Conservation (phyloP, 768 basidiomycete genomes). For the Zangia roseola region DNA sequence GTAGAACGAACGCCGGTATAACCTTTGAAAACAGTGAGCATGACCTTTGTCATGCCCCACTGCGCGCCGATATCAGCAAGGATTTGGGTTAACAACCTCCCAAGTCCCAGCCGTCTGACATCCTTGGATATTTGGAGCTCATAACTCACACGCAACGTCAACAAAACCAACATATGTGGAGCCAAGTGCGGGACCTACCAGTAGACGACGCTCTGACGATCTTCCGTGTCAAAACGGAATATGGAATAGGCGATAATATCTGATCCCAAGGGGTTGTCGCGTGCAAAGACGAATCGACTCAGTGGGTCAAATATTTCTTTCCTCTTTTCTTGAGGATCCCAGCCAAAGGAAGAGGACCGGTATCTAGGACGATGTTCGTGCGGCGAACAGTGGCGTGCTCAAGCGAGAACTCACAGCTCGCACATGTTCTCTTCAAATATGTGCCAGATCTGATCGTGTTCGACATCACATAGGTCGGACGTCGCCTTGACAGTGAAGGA, state of each 20-base stretch:
- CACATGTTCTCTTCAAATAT: slow-evolving; percentile 59
- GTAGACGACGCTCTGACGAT: slow-evolving; percentile 59
- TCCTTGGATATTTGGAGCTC: slow-evolving; percentile 62
- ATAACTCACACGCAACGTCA: slow-evolving; percentile 48
- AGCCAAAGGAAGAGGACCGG: slow-evolving; percentile 58
- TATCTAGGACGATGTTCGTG: slow-evolving; percentile 43
- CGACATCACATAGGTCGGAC: slow-evolving; percentile 33
- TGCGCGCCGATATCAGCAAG: slow-evolving; percentile 48
- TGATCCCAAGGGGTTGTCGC: slow-evolving; percentile 18
- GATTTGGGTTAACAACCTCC: slow-evolving; percentile 49
- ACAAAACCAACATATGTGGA: background rate
- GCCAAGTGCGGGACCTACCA: slow-evolving; percentile 47
- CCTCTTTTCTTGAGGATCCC: slow-evolving; percentile 55
- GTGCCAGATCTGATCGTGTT: slow-evolving; percentile 49
- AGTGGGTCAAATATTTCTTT: slow-evolving; percentile 57
- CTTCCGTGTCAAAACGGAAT: slow-evolving; percentile 77
- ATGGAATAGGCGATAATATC: slow-evolving; percentile 43
- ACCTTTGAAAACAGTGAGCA: slow-evolving; percentile 80
- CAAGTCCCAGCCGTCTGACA: slow-evolving; percentile 55
- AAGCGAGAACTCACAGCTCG: slow-evolving; percentile 29
- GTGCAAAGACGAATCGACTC: slow-evolving; percentile 60
- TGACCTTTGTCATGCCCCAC: slow-evolving; percentile 65
- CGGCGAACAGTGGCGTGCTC: background rate
- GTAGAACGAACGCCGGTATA: slow-evolving; percentile 3
- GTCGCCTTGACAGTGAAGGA: slow-evolving; percentile 25